Conservation (phyloP, 2,329 filamentous ascomycete genomes). For the Colletotrichum tabaci region DNA sequence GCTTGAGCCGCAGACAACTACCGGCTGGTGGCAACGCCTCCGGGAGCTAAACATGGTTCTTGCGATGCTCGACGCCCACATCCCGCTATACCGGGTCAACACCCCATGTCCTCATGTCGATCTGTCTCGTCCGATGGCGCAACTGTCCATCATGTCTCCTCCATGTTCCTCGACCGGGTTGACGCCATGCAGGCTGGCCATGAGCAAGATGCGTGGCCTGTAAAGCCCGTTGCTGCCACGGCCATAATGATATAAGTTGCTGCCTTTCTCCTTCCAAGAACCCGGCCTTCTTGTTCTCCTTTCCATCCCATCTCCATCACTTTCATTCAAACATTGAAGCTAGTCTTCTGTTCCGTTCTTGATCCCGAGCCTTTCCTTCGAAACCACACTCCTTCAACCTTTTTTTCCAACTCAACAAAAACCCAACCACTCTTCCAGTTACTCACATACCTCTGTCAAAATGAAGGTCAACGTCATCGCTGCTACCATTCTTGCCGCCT, state of each 20-base stretch:
- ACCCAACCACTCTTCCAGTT: neutral
- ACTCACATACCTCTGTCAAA: constrained; percentile 7
- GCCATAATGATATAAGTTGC: constrained; percentile 30
- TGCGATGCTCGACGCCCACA: constrained; percentile 28
- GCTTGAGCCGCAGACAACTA: constrained; percentile 30
- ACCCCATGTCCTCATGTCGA: constrained; percentile 14
- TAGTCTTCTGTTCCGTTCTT: constrained; percentile 41
- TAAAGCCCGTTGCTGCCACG: neutral
- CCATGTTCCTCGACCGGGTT: constrained; percentile 11
- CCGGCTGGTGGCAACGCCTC: constrained; percentile 26
- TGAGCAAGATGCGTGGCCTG: constrained; percentile 6
- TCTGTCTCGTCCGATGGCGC: constrained; percentile 32
- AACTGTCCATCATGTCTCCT: constrained; percentile 20
- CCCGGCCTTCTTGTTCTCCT: neutral
- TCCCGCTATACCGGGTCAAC: constrained; percentile 21
- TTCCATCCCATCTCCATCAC: constrained; percentile 21
- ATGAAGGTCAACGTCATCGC: constrained; percentile 40
- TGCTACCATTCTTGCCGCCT: constrained; percentile 37
- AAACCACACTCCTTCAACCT: constrained; percentile 10
- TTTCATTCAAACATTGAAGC: constrained; percentile 38
- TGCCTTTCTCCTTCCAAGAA: constrained; percentile 3
- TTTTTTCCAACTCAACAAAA: constrained; percentile 3
- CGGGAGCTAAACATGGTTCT: constrained; percentile 4
- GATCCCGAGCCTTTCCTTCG: constrained; percentile 25
- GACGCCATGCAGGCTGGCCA: constrained; percentile 26